Percentiles rank a stretch among this genome's conserved stretches.
These are phyloP conservation scores for Conidiobolus incongruus DNA, from an alignment of 371 early-diverging fungal species.

Conservation along the genomic window DNA sequence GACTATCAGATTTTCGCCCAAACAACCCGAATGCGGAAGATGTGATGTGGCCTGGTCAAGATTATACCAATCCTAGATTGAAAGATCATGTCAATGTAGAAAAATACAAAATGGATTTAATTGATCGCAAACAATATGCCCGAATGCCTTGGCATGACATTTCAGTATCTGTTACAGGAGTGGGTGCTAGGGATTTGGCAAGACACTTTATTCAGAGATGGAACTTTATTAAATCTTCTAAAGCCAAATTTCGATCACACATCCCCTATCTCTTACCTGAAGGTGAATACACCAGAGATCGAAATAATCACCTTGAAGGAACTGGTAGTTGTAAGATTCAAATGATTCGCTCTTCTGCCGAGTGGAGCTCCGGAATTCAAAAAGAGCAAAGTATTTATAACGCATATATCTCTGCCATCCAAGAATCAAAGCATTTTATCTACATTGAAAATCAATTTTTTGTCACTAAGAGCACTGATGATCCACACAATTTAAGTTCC, in stretches of 20 bases:
- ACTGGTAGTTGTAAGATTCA: slow-evolving; percentile 39
- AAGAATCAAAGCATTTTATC: slow-evolving; percentile 53
- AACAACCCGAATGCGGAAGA: slow-evolving; percentile 12
- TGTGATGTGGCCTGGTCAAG: slow-evolving; percentile 56
- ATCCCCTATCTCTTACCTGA: slow-evolving; percentile 56
- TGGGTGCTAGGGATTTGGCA: slow-evolving; percentile 56
- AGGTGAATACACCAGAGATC: slow-evolving; percentile 47
- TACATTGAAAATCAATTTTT: slow-evolving; percentile 97
- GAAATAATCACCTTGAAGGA: slow-evolving; percentile 32
- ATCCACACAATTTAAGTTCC: slow-evolving; percentile 2
- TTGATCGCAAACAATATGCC: slow-evolving; percentile 15
- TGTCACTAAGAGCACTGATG: slow-evolving; percentile 15
- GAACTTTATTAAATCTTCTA: slow-evolving; percentile 59
- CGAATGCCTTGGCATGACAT: slow-evolving; percentile 96
- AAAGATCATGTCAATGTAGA: neutral
- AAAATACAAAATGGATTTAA: neutral
- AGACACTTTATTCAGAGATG: slow-evolving; percentile 83
- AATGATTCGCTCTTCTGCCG: slow-evolving; percentile 35
- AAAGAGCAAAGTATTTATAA: slow-evolving; percentile 55
- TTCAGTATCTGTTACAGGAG: slow-evolving; percentile 16
- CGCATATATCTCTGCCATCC: slow-evolving; percentile 58
- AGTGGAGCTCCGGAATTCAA: slow-evolving; percentile 41
- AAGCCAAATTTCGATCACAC: slow-evolving; percentile 28
- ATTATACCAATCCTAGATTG: slow-evolving; percentile 77
- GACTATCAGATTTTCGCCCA: slow-evolving; percentile 43